Evolutionary conservation across 1,284 basidiomycete genomes (phyloP), one percentile per base, ranked within the genome.

Genomic region (Puccinia hordei): DNA sequence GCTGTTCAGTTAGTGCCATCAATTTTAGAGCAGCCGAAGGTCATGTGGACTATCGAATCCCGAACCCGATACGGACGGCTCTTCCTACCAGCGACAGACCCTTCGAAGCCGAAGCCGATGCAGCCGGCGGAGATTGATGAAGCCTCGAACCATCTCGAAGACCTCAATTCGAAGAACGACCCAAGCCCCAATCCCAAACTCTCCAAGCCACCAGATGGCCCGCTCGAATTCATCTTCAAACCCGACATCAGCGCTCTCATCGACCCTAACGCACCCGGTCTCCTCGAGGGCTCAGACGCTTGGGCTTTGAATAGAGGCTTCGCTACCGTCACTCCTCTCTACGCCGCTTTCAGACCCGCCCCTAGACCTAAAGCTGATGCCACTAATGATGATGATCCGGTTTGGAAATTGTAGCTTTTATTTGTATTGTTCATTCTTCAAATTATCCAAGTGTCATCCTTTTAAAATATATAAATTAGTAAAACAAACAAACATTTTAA

Each of bases 291-390:
- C 46, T 55, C 63, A 12, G 75, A 78, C 55, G 75, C 75, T 41
- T 78, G 65, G 63, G 63, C 65, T 51, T 53, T 78, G 27, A 78
- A 78, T 69, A 68, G 65, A 69, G 75, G 75, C 27, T 78, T 68
- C 38, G 49, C 46, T 71, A 78, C 75, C 49, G 75, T 78, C 17
- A 69, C 75, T 27, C 75, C 75, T 15, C 66, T 78, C 30, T 38
- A 46, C 24, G 75, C 75, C 19, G 75, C 75, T 27, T 78, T 78
- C 30, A 55, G 55, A 57, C 49, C 75, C 46, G 75, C 49, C 27
- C 68, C 68, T 51, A 71, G 68, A 71, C 68, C 68, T 27, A 44
- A 44, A 44, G 3, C 24, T 46, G 22, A 66, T 46, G 13, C 63
- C 19, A 24, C n/a, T 55, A 12, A n/a, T 46, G 38, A 46, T 66